A percentile compares a stretch with the other conserved stretches of the same genome.
Evolutionary conservation across 352 stramenopile genomes (phyloP).

Genomic region (Pythium coloratum): DNA sequence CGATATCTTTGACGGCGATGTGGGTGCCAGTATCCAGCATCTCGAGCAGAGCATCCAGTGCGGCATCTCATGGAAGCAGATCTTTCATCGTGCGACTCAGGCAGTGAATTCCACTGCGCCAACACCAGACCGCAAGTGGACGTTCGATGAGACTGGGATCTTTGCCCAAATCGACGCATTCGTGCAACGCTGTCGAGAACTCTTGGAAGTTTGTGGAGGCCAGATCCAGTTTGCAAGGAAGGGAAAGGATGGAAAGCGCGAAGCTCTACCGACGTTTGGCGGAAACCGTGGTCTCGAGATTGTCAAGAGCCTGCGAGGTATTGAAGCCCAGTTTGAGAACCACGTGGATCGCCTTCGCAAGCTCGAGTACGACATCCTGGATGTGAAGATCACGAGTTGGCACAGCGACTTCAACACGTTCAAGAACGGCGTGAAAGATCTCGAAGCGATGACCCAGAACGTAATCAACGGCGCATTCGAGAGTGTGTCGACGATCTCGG

Average conservation of each 20-base stretch:
- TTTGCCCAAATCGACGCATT: conserved; percentile 97
- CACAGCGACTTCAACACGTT: conserved; percentile 95
- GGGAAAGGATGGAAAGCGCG: conserved; percentile 56
- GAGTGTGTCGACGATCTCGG: conserved; percentile 85
- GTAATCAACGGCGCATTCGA: conserved; percentile 96
- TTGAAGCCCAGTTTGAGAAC: conserved; percentile 91
- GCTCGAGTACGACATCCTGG: conserved; percentile 94
- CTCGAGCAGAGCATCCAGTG: conserved; percentile 93
- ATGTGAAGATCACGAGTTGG: conserved; percentile 95
- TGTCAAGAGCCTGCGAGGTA: conserved; percentile 89
- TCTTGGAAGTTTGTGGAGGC: conserved; percentile 94
- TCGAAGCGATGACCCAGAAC: conserved; percentile 96
- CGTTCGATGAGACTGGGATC: conserved; percentile 94
- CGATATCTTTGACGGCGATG: conserved; percentile 94
- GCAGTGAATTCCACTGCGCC: conserved; percentile 61
- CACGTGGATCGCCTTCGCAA: conserved; percentile 88
- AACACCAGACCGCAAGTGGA: conserved; percentile 70
- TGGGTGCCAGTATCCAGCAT: conserved; percentile 84
- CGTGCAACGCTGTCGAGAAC: conserved; percentile 93
- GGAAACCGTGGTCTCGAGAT: conserved; percentile 92
- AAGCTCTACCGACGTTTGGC: conserved; percentile 87
- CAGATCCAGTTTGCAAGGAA: conserved; percentile 96
- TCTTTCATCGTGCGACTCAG: conserved; percentile 66
- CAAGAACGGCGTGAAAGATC: conserved; percentile 95
- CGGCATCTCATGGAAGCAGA: conserved; percentile 91